These are phyloP conservation scores for Pouteria glomerata DNA, from an alignment of 148 eudicot genomes.

Conservation along the genomic window DNA sequence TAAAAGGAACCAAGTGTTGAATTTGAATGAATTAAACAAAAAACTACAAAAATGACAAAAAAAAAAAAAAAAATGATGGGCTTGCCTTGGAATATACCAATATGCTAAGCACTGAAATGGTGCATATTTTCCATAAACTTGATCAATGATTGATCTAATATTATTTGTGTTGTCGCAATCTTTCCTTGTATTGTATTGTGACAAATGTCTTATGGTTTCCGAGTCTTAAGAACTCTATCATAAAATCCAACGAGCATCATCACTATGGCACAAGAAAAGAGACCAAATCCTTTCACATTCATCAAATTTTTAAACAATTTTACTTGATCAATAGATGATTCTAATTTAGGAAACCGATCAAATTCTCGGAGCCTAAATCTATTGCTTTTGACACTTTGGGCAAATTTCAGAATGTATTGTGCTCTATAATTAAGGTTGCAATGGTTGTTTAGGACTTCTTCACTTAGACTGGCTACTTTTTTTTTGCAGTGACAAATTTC, in stretches of 20 bases:
- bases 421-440: conserved; percentile 44
- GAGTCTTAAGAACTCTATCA: conserved; percentile 28
- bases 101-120: conserved; percentile 52
- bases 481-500: conserved; percentile 31
- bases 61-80: too few species aligned
- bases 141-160: neutral
- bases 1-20: neutral
- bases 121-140: conserved; percentile 35
- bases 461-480: conserved; percentile 16
- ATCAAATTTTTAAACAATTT: conserved; percentile 4
- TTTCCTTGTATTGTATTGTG: conserved; percentile 24
- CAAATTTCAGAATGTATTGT: conserved; percentile 13
- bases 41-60: too few species aligned
- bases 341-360: too few species aligned
- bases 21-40: neutral
- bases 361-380: conserved; percentile 1
- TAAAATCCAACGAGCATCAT: conserved; percentile 47
- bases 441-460: neutral
- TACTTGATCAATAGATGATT: too few species aligned
- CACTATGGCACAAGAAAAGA: conserved; percentile 31
- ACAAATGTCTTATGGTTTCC: conserved; percentile 37
- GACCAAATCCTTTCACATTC: conserved; percentile 35
- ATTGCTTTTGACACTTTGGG: conserved; percentile 12
- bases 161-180: conserved; percentile 2
- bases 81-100: conserved; percentile 21